Percentiles rank a stretch among this genome's conserved stretches.
Evolutionary conservation across 768 basidiomycete genomes (phyloP).

Genomic region (Tulasnella sp.): DNA sequence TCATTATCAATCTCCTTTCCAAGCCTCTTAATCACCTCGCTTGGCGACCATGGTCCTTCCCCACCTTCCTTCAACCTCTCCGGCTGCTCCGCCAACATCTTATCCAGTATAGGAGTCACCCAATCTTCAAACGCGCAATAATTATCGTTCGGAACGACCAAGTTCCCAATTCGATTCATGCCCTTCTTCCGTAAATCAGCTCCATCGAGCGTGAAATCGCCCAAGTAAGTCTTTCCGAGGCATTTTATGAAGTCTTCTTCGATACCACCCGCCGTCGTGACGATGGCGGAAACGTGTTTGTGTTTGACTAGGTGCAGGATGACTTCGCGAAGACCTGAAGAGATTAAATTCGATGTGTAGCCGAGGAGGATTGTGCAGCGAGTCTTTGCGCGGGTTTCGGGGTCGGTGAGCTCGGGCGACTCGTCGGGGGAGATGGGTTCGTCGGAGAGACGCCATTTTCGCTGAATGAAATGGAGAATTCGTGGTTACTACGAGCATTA

Average conservation of each 20-base stretch:
- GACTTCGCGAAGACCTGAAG: conserved; percentile 90
- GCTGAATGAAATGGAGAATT: conserved; percentile 38
- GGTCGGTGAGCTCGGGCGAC: conserved; percentile 52
- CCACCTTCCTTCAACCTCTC: conserved; percentile 41
- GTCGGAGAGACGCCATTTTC: conserved; percentile 82
- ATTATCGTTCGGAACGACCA: conserved; percentile 94
- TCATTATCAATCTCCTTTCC: conserved; percentile 97
- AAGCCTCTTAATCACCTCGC: conserved; percentile 81
- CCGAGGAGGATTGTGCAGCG: conserved; percentile 90
- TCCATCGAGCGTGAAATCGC: conserved; percentile 87
- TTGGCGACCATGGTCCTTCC: conserved; percentile 75
- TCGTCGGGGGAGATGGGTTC: conserved; percentile 68
- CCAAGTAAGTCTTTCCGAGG: conserved; percentile 90
- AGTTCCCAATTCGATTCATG: conserved; percentile 96
- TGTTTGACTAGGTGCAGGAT: conserved; percentile 90
- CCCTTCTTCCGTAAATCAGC: conserved; percentile 77
- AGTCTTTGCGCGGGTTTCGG: conserved; percentile 55
- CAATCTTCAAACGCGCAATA: conserved; percentile 99
- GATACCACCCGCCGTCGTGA: conserved; percentile 96
- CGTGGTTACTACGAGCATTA: not conserved
- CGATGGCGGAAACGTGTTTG: conserved; percentile 78
- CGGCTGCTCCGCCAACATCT: conserved; percentile 79
- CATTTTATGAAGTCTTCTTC: conserved; percentile 99
- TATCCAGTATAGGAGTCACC: conserved; percentile 89
- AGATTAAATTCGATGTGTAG: conserved; percentile 97